These are phyloP conservation scores for Vaucheria bursata DNA, from an alignment of 352 stramenopile genomes.

Conservation along the genomic window DNA sequence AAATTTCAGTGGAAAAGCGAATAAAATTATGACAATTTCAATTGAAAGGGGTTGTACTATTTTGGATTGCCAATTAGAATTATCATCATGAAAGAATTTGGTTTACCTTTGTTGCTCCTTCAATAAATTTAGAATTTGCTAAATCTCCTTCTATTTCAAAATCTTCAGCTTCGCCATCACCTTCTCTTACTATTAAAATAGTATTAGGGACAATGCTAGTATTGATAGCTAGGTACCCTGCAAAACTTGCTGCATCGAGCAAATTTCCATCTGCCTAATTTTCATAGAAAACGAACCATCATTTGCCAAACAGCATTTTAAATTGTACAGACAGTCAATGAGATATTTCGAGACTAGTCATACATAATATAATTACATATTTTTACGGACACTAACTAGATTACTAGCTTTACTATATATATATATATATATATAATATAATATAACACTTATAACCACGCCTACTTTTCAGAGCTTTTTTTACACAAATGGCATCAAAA, in stretches of 20 bases:
- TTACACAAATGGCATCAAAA: too few relatives aligned
- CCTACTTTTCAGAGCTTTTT: not conserved
- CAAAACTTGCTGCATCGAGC: conserved; percentile 40
- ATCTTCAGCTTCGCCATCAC: conserved; percentile 30
- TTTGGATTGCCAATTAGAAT: not conserved
- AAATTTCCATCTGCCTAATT: conserved; percentile 47
- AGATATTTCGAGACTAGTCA: too few relatives aligned
- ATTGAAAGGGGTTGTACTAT: not conserved
- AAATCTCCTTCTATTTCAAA: conserved; percentile 43
- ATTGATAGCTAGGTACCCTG: conserved; percentile 34
- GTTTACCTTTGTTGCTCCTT: conserved; percentile 24
- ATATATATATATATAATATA: not conserved
- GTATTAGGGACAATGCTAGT: conserved; percentile 21
- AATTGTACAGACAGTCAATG: too few relatives aligned
- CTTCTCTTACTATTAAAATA: not conserved
- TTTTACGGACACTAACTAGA: too few relatives aligned
- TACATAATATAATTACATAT: too few relatives aligned
- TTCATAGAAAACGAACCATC: not conserved
- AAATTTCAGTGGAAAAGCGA: not conserved
- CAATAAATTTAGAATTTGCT: conserved; percentile 13
- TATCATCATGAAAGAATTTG: not conserved
- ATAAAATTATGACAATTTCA: not conserved
- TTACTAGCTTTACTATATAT: not conserved
- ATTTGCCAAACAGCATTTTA: too few relatives aligned
- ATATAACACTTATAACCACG: not conserved